Evolutionary conservation across 495 filamentous ascomycete genomes (phyloP).

Genomic region (Hypoxylon trugodes): DNA sequence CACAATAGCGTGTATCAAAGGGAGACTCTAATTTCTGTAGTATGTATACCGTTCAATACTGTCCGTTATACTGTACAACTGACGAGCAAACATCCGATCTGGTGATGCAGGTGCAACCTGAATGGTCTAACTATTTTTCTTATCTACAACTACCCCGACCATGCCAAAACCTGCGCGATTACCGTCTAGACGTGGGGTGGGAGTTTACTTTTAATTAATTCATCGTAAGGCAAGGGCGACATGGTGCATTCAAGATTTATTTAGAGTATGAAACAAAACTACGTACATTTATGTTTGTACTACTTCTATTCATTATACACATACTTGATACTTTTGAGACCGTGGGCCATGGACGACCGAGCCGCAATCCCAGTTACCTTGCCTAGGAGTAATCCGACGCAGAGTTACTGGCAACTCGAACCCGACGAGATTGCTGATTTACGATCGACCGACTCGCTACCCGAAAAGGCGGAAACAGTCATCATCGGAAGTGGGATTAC

Average conservation of each 20-base stretch:
- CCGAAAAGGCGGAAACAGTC: conserved; percentile 60
- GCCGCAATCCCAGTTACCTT: conserved; percentile 57
- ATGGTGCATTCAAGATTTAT: background rate
- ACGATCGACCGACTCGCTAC: conserved; percentile 58
- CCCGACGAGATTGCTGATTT: conserved; percentile 64
- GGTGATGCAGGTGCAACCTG: background rate
- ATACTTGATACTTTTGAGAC: background rate
- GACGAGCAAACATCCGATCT: background rate
- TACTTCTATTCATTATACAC: background rate
- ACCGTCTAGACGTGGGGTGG: conserved; percentile 11
- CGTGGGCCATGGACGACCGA: conserved; percentile 53
- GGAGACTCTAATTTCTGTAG: too few relatives aligned
- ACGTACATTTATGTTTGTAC: background rate
- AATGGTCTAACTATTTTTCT: conserved; percentile 6
- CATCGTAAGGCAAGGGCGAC: background rate
- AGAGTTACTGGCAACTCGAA: conserved; percentile 76
- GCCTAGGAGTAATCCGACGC: conserved; percentile 66
- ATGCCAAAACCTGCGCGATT: conserved; percentile 7
- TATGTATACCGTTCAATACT: background rate
- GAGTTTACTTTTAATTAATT: background rate
- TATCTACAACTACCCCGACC: conserved; percentile 16
- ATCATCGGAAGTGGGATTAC: conserved; percentile 79
- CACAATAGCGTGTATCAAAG: too few relatives aligned
- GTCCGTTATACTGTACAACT: conserved; percentile 11
- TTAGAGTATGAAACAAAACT: background rate